A percentile compares a stretch with the other conserved stretches of the same genome.
Evolutionary conservation across 257 asterid species (phyloP).

Genomic region (Solanum medicagineum): DNA sequence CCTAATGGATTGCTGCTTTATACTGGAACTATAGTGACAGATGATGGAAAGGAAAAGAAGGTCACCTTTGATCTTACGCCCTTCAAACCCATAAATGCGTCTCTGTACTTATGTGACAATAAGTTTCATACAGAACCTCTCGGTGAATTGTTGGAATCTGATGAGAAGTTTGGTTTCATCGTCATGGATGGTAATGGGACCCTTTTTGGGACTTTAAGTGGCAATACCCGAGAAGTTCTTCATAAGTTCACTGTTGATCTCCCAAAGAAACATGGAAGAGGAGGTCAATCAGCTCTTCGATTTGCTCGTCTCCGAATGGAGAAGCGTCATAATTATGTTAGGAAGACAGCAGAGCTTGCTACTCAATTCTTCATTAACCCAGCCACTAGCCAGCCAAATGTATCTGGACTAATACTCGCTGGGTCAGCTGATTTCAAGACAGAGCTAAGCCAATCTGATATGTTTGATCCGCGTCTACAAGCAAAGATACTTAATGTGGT

Average conservation of each 20-base stretch:
- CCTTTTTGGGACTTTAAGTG: conserved; percentile 36
- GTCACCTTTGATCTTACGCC: conserved; percentile 34
- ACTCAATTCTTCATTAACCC: conserved; percentile 36
- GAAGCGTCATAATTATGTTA: conserved; percentile 35
- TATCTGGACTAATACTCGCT: conserved; percentile 32
- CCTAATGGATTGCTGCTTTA: conserved; percentile 31
- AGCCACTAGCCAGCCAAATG: conserved; percentile 36
- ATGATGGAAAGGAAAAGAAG: conserved; percentile 40
- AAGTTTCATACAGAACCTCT: conserved; percentile 36
- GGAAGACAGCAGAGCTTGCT: conserved; percentile 40
- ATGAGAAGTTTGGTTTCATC: conserved; percentile 37
- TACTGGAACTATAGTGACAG: conserved; percentile 30
- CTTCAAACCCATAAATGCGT: conserved; percentile 33
- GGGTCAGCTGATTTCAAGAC: conserved; percentile 41
- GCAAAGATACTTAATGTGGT: conserved; percentile 37
- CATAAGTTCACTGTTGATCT: conserved; percentile 39
- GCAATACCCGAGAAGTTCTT: conserved; percentile 35
- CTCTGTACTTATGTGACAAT: conserved; percentile 33
- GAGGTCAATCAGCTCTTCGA: conserved; percentile 41
- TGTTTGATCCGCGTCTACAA: conserved; percentile 36
- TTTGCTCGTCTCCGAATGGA: conserved; percentile 43
- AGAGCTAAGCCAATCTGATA: conserved; percentile 35
- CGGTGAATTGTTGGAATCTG: conserved; percentile 32
- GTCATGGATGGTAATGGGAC: conserved; percentile 45
- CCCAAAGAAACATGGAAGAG: conserved; percentile 40